Conservation (phyloP, 2,329 filamentous ascomycete species). For the Colletotrichum salicis region DNA sequence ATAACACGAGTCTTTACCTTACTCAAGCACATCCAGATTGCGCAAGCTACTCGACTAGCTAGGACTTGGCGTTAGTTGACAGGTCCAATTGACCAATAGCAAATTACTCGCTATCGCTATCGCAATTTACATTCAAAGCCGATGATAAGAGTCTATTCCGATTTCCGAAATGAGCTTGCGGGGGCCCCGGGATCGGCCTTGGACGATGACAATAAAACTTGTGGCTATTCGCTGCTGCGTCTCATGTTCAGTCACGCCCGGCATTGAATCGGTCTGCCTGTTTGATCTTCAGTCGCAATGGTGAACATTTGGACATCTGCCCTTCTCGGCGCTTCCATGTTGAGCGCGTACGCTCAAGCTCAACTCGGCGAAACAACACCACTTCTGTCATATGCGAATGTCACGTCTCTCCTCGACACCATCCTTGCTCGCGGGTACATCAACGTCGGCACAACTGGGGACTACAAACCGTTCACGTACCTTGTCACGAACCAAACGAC, state of each 20-base stretch:
- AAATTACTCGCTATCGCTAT: slow-evolving; percentile 1
- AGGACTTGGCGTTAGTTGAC: slow-evolving; percentile 1
- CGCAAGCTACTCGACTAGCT: background rate
- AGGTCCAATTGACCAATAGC: slow-evolving; percentile 2
- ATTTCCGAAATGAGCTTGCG: slow-evolving; percentile 26
- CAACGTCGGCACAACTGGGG: slow-evolving; percentile 32
- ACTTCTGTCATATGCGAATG: slow-evolving; percentile 15
- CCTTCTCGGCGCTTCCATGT: background rate
- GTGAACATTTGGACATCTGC: background rate
- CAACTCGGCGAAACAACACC: background rate
- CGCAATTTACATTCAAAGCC: background rate
- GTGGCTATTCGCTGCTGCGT: background rate
- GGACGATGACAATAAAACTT: background rate
- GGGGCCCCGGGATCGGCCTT: slow-evolving; percentile 30
- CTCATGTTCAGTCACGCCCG: background rate
- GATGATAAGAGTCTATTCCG: slow-evolving; percentile 17
- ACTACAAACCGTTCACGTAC: slow-evolving; percentile 36
- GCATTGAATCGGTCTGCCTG: background rate
- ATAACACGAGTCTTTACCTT: background rate
- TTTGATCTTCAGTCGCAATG: background rate
- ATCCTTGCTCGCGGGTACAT: slow-evolving; percentile 31
- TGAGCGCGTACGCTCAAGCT: background rate
- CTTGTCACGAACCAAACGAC: slow-evolving; percentile 21
- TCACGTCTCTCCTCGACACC: slow-evolving; percentile 28
- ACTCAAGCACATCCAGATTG: background rate